Evolutionary conservation across 202 grass and related monocot genomes (phyloP).

Genomic region (Setaria viridis): DNA sequence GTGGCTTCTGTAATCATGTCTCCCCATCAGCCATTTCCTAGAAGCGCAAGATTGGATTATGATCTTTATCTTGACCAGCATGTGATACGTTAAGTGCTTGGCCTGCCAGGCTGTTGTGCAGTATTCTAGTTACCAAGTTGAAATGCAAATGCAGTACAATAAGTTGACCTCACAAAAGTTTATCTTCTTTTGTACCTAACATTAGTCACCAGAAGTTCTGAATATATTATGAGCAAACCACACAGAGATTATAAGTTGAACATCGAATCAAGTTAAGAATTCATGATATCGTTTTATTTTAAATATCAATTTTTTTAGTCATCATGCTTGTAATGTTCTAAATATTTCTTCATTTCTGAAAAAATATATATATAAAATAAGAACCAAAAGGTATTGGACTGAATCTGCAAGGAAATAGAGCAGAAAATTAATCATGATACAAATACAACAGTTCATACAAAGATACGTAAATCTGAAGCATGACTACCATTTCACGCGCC

Average conservation of each 20-base stretch:
- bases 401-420: background rate
- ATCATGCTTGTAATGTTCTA: background rate
- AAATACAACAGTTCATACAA: background rate
- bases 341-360: background rate
- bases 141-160: background rate
- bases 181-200: conserved; percentile 18
- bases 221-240: background rate
- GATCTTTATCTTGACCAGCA: conserved; percentile 33
- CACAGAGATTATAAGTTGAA: background rate
- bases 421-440: conserved; percentile 3
- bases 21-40: conserved; percentile 28
- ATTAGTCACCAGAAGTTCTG: background rate
- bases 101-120: background rate
- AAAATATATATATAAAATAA: background rate
- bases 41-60: conserved; percentile 54
- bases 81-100: background rate
- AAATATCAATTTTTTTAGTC: background rate
- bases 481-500: conserved; percentile 8
- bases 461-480: background rate
- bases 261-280: background rate
- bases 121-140: background rate
- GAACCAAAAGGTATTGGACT: background rate
- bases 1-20: conserved; percentile 48
- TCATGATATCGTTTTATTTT: background rate
- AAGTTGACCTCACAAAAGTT: background rate